Conservation (phyloP, 129 eudicot species). For the Helichrysum umbraculigerum region DNA sequence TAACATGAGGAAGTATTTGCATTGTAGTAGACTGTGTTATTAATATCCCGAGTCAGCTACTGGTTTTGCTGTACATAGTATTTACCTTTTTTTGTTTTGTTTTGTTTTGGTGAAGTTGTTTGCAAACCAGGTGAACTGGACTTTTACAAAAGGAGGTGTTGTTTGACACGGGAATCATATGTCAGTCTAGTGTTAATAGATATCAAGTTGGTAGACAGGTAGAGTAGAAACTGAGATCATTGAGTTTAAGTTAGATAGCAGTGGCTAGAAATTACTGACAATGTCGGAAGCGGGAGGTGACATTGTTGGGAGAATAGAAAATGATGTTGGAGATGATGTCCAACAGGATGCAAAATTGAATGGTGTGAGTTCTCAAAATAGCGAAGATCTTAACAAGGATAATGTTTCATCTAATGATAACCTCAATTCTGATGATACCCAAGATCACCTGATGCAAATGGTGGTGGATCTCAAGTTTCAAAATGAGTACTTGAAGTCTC, state of each 20-base stretch:
- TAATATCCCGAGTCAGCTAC: not conserved
- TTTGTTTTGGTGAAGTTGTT: slow-evolving; percentile 1
- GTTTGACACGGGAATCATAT: slow-evolving; percentile 16
- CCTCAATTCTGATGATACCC: slow-evolving; percentile 26
- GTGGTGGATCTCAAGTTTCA: slow-evolving; percentile 74
- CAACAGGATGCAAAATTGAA: slow-evolving; percentile 23
- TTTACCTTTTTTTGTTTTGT: not conserved
- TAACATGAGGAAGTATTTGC: slow-evolving; percentile 11
- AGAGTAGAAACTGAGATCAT: slow-evolving; percentile 24
- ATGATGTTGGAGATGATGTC: slow-evolving; percentile 35
- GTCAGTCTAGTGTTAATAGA: slow-evolving; percentile 9
- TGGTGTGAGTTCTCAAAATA: slow-evolving; percentile 25
- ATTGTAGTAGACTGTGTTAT: not conserved
- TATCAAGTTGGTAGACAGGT: slow-evolving; percentile 6
- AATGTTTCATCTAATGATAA: slow-evolving; percentile 32
- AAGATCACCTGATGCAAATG: slow-evolving; percentile 68
- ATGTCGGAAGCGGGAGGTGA: slow-evolving; percentile 54
- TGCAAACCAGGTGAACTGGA: not conserved
- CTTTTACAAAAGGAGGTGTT: slow-evolving; percentile 1
- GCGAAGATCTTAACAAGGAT: slow-evolving; percentile 38
- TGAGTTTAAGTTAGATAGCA: slow-evolving; percentile 2
- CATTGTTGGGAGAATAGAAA: slow-evolving; percentile 29
- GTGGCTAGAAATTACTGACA: slow-evolving; percentile 25
- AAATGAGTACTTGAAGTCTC: slow-evolving; percentile 83
- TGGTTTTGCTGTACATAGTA: not conserved